Evolutionary conservation across 768 basidiomycete species (phyloP).

Genomic region (Cantharellus anzutake): DNA sequence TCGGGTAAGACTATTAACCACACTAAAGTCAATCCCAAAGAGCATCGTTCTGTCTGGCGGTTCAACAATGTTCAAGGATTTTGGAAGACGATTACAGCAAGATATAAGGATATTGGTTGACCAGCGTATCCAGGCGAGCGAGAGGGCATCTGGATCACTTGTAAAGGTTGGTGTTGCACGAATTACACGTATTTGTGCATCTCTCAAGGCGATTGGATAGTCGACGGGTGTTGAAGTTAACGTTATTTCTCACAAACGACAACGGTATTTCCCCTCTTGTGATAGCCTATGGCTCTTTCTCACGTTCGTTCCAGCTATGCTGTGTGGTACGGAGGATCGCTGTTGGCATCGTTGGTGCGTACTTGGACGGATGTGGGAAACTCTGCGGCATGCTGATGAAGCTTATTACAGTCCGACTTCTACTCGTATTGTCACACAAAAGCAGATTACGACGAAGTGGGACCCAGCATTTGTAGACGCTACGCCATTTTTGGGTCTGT

Average conservation of each 20-base stretch:
- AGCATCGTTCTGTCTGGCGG: constrained; percentile 96
- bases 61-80: constrained; percentile 98
- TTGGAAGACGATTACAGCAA: constrained; percentile 89
- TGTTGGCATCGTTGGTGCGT: constrained; percentile 71
- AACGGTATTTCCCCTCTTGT: constrained; percentile 32
- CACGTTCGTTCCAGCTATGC: constrained; percentile 39
- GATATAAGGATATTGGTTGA: constrained; percentile 92
- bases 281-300: neutral
- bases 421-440: constrained; percentile 88
- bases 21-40: constrained; percentile 19
- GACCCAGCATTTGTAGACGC: constrained; percentile 77
- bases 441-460: constrained; percentile 85
- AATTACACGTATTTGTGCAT: neutral
- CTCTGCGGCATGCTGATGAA: constrained; percentile 14
- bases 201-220: constrained; percentile 20
- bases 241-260: constrained; percentile 95
- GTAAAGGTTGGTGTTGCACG: constrained; percentile 37
- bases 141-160: constrained; percentile 48
- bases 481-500: constrained; percentile 71
- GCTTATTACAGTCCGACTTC: constrained; percentile 58
- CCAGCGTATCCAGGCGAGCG: constrained; percentile 64
- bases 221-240: constrained; percentile 96
- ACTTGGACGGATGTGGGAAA: too few relatives aligned
- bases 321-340: constrained; percentile 95
- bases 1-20: neutral